Evolutionary conservation across 345 rosid species (phyloP).

Genomic region (Pugionium dolabratum): DNA sequence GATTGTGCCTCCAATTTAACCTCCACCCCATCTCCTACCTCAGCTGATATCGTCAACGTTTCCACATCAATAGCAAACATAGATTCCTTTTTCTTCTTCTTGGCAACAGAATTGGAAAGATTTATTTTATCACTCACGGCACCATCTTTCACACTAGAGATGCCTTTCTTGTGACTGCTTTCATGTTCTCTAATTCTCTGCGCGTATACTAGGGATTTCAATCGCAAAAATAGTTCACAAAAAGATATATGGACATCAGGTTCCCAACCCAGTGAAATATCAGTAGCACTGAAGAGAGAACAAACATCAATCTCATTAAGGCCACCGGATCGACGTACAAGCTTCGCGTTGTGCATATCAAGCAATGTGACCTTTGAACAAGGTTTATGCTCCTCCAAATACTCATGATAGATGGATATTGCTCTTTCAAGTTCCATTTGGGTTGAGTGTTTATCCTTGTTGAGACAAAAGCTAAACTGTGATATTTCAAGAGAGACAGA

Average conservation of each 20-base stretch:
- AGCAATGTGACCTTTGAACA: conserved; percentile 59
- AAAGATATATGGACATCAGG: conserved; percentile 87
- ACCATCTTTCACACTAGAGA: conserved; percentile 43
- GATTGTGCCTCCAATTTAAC: conserved; percentile 77
- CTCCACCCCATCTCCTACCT: conserved; percentile 91
- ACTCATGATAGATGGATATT: conserved; percentile 76
- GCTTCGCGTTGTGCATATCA: conserved; percentile 87
- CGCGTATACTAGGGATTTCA: conserved; percentile 58
- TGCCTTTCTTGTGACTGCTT: conserved; percentile 43
- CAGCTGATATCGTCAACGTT: conserved; percentile 75
- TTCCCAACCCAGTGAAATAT: conserved; percentile 84
- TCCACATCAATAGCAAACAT: conserved; percentile 96
- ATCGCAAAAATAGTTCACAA: conserved; percentile 68
- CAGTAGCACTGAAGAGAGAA: conserved; percentile 93
- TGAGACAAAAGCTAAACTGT: conserved; percentile 66
- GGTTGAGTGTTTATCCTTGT: conserved; percentile 84
- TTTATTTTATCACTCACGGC: conserved; percentile 47
- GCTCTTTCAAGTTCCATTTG: conserved; percentile 94
- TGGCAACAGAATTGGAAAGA: conserved; percentile 51
- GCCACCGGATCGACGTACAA: conserved; percentile 86
- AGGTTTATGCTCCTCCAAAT: conserved; percentile 54
- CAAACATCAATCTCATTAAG: conserved; percentile 83
- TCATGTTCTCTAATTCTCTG: conserved; percentile 59
- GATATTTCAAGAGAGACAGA: conserved; percentile 73
- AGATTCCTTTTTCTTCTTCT: conserved; percentile 78